Conservation (phyloP, 2,329 filamentous ascomycete genomes). For the Ceratocystis lukuohia region DNA sequence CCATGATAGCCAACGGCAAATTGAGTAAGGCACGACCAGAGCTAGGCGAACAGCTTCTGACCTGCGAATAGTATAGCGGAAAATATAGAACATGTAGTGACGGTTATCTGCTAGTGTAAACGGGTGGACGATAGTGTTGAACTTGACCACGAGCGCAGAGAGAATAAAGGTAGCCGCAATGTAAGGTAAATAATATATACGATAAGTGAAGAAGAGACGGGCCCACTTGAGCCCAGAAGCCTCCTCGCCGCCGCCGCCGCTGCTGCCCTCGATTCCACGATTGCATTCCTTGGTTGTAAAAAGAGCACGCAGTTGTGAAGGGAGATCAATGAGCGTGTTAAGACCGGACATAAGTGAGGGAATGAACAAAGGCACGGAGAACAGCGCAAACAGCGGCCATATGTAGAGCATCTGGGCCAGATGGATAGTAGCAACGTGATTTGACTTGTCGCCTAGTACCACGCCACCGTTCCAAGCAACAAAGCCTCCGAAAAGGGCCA, state of each 20-base stretch:
- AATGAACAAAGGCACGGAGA: slow-evolving; percentile 66
- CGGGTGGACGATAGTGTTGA: slow-evolving; percentile 88
- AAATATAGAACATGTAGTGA: slow-evolving; percentile 95
- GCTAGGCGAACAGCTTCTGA: slow-evolving; percentile 51
- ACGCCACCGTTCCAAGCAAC: slow-evolving; percentile 82
- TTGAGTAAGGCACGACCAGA: slow-evolving; percentile 56
- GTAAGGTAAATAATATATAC: slow-evolving; percentile 29
- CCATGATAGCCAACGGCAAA: slow-evolving; percentile 56
- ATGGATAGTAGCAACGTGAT: slow-evolving; percentile 82
- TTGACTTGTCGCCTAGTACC: slow-evolving; percentile 90
- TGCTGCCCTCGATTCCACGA: too few species aligned
- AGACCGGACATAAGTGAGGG: slow-evolving; percentile 33
- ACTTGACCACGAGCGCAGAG: slow-evolving; percentile 44
- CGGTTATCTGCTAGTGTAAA: slow-evolving; percentile 94
- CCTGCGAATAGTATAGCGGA: slow-evolving; percentile 64
- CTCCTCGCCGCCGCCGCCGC: too few species aligned
- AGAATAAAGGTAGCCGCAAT: slow-evolving; percentile 27
- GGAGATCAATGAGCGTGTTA: slow-evolving; percentile 19
- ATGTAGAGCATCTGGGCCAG: slow-evolving; percentile 89
- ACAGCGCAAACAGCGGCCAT: slow-evolving; percentile 81
- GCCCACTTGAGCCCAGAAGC: background rate
- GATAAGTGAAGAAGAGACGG: slow-evolving; percentile 24
- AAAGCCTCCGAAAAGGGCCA: slow-evolving; percentile 58
- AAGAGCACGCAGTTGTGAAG: background rate
- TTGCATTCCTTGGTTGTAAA: background rate